Percentiles rank a stretch among this genome's conserved stretches.
These are phyloP conservation scores for Oehlia diaphana DNA, from an alignment of 192 early-diverging fungal species.

Conservation along the genomic window DNA sequence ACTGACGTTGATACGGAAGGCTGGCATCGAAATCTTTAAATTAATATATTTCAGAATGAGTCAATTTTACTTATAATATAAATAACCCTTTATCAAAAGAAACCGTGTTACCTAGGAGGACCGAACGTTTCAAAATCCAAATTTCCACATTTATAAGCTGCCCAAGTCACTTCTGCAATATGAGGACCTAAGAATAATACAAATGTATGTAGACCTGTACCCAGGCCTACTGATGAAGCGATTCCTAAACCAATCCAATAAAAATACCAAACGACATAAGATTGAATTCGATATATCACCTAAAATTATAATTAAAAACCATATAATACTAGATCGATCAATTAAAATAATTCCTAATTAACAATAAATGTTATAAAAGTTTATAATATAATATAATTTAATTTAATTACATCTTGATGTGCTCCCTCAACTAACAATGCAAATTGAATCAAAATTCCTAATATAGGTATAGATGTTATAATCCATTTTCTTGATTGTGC, in stretches of 20 bases:
- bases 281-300: conserved; percentile 52
- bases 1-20: conserved; percentile 28
- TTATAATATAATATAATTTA: too few relatives aligned
- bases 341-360: background rate
- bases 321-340: background rate
- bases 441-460: conserved; percentile 36
- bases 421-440: conserved; percentile 57
- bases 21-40: conserved; percentile 39
- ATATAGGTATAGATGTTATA: conserved; percentile 34
- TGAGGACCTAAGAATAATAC: conserved; percentile 91
- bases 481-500: conserved; percentile 42
- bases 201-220: conserved; percentile 94
- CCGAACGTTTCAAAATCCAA: conserved; percentile 75
- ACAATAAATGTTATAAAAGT: background rate
- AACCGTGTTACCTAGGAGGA: conserved; percentile 49
- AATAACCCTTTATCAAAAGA: background rate
- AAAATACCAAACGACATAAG: conserved; percentile 75
- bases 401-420: conserved; percentile 54
- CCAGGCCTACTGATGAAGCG: conserved; percentile 88
- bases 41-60: background rate
- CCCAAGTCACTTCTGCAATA: conserved; percentile 87
- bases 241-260: conserved; percentile 90
- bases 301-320: background rate
- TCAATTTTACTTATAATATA: background rate
- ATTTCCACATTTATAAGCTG: conserved; percentile 78